Base-by-base conservation (phyloP, 371 early-diverging fungal genomes). In the Mortierella sp. region DNA sequence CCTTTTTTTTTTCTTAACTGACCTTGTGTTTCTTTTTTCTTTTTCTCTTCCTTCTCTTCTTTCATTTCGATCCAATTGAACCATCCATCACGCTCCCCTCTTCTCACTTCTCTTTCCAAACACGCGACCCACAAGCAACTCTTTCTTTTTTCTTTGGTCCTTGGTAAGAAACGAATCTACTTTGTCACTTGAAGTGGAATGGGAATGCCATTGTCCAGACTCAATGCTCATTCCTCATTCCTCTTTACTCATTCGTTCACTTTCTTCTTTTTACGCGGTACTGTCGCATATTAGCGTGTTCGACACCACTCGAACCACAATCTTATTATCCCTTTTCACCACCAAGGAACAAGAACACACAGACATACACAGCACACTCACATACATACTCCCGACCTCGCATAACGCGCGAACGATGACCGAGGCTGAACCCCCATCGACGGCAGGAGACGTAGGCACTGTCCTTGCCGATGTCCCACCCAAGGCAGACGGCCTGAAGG, bases 381-480 rank as follows among this genome's bases (percentile, higher is more conserved):
- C 58, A 34, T 22, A 55, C 31, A n/a, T n/a, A n/a, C n/a, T n/a
- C 22, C 29, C 7, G 29, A 19, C 8, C 58, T 7, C 14, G 29
- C 58, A 31, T 26, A 26, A 14, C 55, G 16, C 55, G 13, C 3
- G n/a, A 26, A 31, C 50, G 34, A 78, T 69, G 67, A 77, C 77
- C 4, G 55, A 45, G 39, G 34, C 50, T 9, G 64, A 72, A 26
- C 63, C 65, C 14, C 31, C 31, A 34, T 41, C 64, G 9, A 34
- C 64, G 2, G 48, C 48, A 37, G 53, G 68, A 47, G 68, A 3
- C 37, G 26, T 19, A n/a, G 43, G 11, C 29, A 39, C 44, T 6
- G 70, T 67, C 2, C 63, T 76, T 6, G 67, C 74, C 14, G 74
- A 77, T 5, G 61, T 81, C 22, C 73, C 74, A 40, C 82, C 82